Conservation (phyloP, 768 basidiomycete genomes). For the Suillus decipiens region DNA sequence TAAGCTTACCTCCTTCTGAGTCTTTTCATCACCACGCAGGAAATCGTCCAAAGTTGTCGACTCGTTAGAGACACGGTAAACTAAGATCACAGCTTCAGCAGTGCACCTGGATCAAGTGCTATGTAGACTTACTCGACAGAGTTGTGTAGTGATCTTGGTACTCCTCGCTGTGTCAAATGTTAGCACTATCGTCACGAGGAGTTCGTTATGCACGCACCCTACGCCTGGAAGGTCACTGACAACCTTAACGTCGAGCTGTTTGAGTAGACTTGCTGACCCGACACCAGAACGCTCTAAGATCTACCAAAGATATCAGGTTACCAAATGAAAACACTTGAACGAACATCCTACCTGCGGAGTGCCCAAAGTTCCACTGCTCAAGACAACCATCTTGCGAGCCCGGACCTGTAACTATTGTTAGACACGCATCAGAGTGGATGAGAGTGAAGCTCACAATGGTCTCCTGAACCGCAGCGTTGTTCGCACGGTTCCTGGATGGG, state of each 20-base stretch:
- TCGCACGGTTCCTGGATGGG: conserved; percentile 58
- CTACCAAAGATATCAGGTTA: conserved; percentile 23
- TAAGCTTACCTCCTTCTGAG: conserved; percentile 49
- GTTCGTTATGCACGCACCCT: conserved; percentile 42
- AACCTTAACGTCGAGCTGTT: conserved; percentile 58
- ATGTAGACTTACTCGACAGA: conserved; percentile 47
- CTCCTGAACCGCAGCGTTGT: conserved; percentile 53
- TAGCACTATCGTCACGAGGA: not conserved
- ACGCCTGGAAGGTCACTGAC: conserved; percentile 73
- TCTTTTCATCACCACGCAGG: conserved; percentile 64
- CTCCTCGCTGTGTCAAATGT: conserved; percentile 47
- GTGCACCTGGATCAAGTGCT: not conserved
- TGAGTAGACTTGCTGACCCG: conserved; percentile 53
- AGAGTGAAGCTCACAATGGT: conserved; percentile 44
- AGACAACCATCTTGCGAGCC: conserved; percentile 66
- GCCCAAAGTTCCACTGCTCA: conserved; percentile 68
- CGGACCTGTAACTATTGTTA: conserved; percentile 34
- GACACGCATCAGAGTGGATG: not conserved
- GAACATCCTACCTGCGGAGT: conserved; percentile 48
- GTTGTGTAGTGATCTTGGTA: conserved; percentile 80
- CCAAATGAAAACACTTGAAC: not conserved
- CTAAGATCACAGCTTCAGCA: conserved; percentile 30
- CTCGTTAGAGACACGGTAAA: conserved; percentile 70
- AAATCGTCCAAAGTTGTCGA: conserved; percentile 65
- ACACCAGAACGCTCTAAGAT: conserved; percentile 76